phyloP scores from a whole-genome alignment of 176 grass and related monocot genomes.

The Lolium rigidum region DNA sequence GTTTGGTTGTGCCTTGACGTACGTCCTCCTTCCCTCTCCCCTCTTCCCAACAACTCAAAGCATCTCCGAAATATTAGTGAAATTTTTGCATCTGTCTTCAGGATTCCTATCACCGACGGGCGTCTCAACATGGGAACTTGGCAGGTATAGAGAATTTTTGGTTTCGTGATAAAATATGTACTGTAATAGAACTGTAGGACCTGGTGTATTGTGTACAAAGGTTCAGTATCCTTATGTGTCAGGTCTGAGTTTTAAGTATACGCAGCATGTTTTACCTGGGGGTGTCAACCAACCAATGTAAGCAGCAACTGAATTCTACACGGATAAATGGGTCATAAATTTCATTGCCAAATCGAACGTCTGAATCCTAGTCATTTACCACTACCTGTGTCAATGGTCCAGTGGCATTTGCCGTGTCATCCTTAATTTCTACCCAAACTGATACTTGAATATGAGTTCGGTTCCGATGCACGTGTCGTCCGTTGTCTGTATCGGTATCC shows the following conservation, averaged over 20 bases:
- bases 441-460: not conserved
- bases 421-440: not conserved
- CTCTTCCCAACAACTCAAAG: not conserved
- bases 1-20: conserved; percentile 92
- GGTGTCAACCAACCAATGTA: conserved; percentile 1
- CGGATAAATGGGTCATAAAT: not conserved
- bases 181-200: not conserved
- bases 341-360: not conserved
- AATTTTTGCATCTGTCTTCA: conserved; percentile 42
- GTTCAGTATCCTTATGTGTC: not conserved
- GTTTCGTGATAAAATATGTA: not conserved
- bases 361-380: not conserved
- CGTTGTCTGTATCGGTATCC: not conserved
- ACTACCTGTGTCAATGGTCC: not conserved
- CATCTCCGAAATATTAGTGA: conserved; percentile 34
- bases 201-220: not conserved
- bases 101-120: conserved; percentile 88
- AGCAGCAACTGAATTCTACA: not conserved
- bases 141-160: conserved; percentile 57
- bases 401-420: not conserved
- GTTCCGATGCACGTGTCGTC: not conserved
- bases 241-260: conserved; percentile 6
- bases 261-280: conserved; percentile 1
- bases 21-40: conserved; percentile 15
- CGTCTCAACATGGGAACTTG: conserved; percentile 95